These are phyloP conservation scores for Anthostomella pinea DNA, from an alignment of 2,329 filamentous ascomycete genomes.

Conservation along the genomic window DNA sequence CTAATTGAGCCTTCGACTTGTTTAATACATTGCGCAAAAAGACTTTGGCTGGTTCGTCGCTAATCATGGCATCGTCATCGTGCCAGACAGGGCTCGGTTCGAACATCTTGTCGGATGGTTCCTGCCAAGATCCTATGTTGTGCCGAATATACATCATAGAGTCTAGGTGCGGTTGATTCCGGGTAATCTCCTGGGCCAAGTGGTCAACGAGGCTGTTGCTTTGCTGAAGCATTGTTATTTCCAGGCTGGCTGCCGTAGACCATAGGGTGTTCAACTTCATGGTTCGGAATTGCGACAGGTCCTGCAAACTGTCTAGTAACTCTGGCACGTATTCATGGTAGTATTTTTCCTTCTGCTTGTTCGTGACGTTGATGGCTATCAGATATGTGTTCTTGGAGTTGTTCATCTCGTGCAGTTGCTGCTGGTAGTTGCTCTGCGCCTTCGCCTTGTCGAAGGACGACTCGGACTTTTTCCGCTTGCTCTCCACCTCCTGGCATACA, in stretches of 20 bases:
- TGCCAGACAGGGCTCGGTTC: conserved; percentile 97
- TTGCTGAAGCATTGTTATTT: conserved; percentile 72
- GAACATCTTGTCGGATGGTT: conserved; percentile 80
- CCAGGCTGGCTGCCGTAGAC: conserved; percentile 75
- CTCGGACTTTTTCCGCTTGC: conserved; percentile 90
- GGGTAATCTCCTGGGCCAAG: conserved; percentile 74
- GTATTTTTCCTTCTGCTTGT: conserved; percentile 96
- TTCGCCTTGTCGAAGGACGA: conserved; percentile 92
- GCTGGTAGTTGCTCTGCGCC: conserved; percentile 86
- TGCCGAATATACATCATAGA: conserved; percentile 98
- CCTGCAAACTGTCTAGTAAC: conserved; percentile 87
- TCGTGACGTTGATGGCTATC: conserved; percentile 93
- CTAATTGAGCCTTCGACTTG: conserved; percentile 83
- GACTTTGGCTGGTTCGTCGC: conserved; percentile 82
- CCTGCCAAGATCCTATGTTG: conserved; percentile 78
- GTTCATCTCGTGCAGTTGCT: conserved; percentile 92
- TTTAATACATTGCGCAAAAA: conserved; percentile 88
- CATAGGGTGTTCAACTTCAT: conserved; percentile 82
- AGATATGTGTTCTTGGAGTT: conserved; percentile 98
- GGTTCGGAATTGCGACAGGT: conserved; percentile 86
- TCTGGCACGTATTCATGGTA: conserved; percentile 97
- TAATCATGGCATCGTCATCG: conserved; percentile 82
- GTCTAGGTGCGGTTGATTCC: conserved; percentile 86
- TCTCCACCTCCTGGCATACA: conserved; percentile 91
- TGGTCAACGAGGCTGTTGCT: conserved; percentile 71